phyloP scores from a whole-genome alignment of 352 stramenopile species.

The Globisporangium echinulatum region DNA sequence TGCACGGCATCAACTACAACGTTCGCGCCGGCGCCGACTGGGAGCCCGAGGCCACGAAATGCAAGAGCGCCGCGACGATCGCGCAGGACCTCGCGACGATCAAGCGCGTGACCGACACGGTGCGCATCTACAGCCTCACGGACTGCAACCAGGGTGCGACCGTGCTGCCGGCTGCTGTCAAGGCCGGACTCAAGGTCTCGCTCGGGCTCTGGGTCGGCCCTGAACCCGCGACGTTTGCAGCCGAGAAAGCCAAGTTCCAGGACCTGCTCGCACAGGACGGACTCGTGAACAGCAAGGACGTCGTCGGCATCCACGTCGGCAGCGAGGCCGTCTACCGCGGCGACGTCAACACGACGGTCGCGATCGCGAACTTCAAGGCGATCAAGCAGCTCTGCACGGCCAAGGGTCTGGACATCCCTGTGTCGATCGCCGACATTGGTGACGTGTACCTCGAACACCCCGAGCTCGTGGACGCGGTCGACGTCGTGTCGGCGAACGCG shows the following conservation, averaged over 20 bases:
- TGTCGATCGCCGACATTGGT: conserved; percentile 68
- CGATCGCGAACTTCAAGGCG: conserved; percentile 31
- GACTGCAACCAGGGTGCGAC: conserved; percentile 45
- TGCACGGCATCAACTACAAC: conserved; percentile 72
- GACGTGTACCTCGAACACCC: conserved; percentile 48
- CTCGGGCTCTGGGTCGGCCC: conserved; percentile 55
- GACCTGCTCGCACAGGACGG: conserved; percentile 19
- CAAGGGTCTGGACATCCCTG: conserved; percentile 25
- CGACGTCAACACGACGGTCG: conserved; percentile 34
- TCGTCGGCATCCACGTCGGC: conserved; percentile 59
- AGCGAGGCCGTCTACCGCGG: conserved; percentile 65
- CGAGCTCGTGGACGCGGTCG: conserved; percentile 34
- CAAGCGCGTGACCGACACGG: conserved; percentile 24
- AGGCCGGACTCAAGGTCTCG: conserved; percentile 37
- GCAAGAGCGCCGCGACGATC: conserved; percentile 37
- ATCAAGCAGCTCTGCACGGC: conserved; percentile 26
- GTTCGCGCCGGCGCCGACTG: conserved; percentile 44
- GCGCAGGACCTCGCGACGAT: conserved; percentile 36
- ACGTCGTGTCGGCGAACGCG: conserved; percentile 50
- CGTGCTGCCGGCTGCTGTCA: conserved; percentile 38
- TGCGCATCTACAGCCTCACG: conserved; percentile 44
- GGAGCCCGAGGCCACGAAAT: conserved; percentile 27
- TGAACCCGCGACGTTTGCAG: conserved; percentile 24
- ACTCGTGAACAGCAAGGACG: conserved; percentile 18
- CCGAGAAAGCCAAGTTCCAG: conserved; percentile 31